Evolutionary conservation across 2,329 filamentous ascomycete genomes (phyloP), one percentile per base, ranked within the genome.

Genomic region (Corynespora cassiicola): DNA sequence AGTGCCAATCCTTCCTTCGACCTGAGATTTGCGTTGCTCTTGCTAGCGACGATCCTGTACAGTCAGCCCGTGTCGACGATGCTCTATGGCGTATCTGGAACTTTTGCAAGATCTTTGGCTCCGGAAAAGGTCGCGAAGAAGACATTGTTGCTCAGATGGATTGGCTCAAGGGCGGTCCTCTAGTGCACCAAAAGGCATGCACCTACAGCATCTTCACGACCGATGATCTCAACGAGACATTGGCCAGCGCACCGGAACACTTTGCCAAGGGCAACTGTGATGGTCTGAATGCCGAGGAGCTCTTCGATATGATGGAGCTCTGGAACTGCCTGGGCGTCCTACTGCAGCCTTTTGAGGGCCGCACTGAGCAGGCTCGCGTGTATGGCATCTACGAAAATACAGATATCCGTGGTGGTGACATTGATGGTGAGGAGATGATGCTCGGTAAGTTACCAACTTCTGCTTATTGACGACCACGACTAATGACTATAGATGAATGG

Each of bases 11-110:
- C 0, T 80, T 80, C 44, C 68, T 84, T 18, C 78, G 81, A 7
- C 73, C 72, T 1, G 78, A 81, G 38, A 84, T 81, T 0, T 70
- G 78, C 5, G 64, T 68, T 15, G 80, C 79, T 2, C 69, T 85
- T 3, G 68, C 74, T 2, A 77, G 75, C 4, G 60, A 71, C 14
- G 70, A 74, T 27, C 66, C 72, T 7, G 51, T 61, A 2, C 71
- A 74, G 7, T 72, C 76, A 2, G 68, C 70, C 25, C 75, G 80
- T 39, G 72, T 85, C 17, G 78, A 84, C 40, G 75, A 83, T 58
- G 81, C 82, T 0, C 74, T 85, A 31, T 85, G 81, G 80, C 77
- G 82, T 2, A 78, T 86, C 19, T 85, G 82, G 81, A 82, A 77
- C 1, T 86, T 85, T 62, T 85, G 81, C 61, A 76, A 75, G 36